Evolutionary conservation across 192 early-diverging fungal species (phyloP), one percentile per base, ranked within the genome.

Genomic region (Rhizoclosmatium sp.): DNA sequence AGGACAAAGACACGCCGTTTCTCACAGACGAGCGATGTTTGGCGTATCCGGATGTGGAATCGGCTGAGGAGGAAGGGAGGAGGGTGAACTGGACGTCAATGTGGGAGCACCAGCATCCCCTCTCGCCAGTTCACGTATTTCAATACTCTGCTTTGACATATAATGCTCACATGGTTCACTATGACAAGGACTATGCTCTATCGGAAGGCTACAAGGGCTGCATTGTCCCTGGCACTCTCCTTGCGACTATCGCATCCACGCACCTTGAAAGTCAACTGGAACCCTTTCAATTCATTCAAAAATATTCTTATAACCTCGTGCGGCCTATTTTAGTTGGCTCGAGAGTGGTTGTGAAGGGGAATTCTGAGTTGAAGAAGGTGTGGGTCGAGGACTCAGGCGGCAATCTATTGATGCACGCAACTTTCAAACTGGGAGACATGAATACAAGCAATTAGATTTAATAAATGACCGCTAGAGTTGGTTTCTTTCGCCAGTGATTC

Each of bases 81-180:
- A 31, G 31, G 31, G 31, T 31, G 31, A 31, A 31, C 31, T 31
- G 0, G 0, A 54, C 51, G 51, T 54, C 51, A 16, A 7, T 54
- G 51, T 16, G 9, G 16, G 51, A 7, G 9, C 9, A 12, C 9
- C 9, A 54, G 51, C 5, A 54, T 54, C 62, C 62, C 62, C 4
- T 68, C 7, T 90, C 89, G 9, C 82, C 92, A 44, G 90, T 95
- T 46, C 88, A 90, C 21, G 81, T 95, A 45, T 97, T 97, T 82
- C 84, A 94, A 45, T 98, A 93, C 82, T 96, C 95, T 40, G 94
- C 96, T 41, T 72, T 96, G 82, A 94, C 93, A 2, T 98, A 94
- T 86, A 98, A 98, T 81, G 90, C 89, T 61, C 95, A 98, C 81
- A 87, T 89, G 42, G 95, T 98, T 61, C 96, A 98, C 78, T 98